Evolutionary conservation across 208 protist genomes (phyloP).

Genomic region (Tritrichomonas foetus): DNA sequence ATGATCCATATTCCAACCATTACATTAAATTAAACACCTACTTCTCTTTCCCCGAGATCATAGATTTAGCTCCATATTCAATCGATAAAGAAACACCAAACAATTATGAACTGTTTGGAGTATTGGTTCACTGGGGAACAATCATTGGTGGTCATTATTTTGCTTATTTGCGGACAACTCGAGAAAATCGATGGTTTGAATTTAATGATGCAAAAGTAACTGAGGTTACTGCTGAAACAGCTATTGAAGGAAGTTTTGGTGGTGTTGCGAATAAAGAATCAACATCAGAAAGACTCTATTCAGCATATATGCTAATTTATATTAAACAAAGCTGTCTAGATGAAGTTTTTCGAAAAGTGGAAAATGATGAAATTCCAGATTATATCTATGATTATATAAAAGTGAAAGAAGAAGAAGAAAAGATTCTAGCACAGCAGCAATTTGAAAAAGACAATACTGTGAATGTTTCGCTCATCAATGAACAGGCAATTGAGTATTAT

Average conservation of each 20-base stretch:
- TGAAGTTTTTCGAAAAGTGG: not conserved
- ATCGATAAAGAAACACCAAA: not conserved
- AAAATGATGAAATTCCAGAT: not conserved
- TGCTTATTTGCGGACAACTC: not conserved
- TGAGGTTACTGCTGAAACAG: not conserved
- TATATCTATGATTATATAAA: not conserved
- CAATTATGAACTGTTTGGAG: slow-evolving; percentile 16
- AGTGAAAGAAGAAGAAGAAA: too few species aligned
- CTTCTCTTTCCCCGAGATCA: not conserved
- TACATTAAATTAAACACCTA: slow-evolving; percentile 66
- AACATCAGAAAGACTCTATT: not conserved
- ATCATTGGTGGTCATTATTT: slow-evolving; percentile 26
- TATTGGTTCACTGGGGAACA: not conserved
- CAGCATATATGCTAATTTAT: not conserved
- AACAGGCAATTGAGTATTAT: too few species aligned
- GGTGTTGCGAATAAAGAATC: not conserved
- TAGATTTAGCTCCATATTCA: not conserved
- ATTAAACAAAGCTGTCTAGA: not conserved
- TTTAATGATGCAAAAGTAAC: slow-evolving; percentile 9
- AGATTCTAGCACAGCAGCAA: too few species aligned
- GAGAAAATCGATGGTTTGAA: not conserved
- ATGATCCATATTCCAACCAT: slow-evolving; percentile 47
- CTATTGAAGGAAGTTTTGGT: not conserved
- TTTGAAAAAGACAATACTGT: too few species aligned
- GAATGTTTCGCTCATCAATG: too few species aligned